Base-by-base conservation (phyloP, 2,329 filamentous ascomycete genomes). In the Neophaeococcomyces mojaviensis region DNA sequence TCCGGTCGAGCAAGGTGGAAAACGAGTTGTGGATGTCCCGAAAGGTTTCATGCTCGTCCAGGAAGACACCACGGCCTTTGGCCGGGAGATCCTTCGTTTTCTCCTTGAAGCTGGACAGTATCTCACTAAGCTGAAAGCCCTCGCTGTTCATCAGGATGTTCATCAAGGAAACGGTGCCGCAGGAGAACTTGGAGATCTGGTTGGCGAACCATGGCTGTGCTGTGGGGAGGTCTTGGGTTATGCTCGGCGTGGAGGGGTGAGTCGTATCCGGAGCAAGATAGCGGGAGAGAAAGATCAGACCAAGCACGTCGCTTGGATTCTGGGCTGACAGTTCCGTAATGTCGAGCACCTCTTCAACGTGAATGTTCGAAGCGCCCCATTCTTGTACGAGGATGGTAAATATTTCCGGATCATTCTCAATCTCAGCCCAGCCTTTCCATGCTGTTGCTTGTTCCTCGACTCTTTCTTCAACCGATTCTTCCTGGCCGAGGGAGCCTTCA, bases 141-240 rank as follows among this genome's bases (percentile, higher is more conserved):
- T 78, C 69, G 19, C 81, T 74, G 60, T 97, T 97, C 78, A 95
- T 94, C 59, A 95, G 70, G 49, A 96, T 94, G 58, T 97, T 97
- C 56, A 96, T 76, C 54, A 97, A 72, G 3, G 92, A 88, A 37
- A 96, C 79, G n/a, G 87, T 92, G 16, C 88, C 92, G 65, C 92
- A 98, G 20, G 88, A 84, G 64, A 94, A 94, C 46, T 78, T 75
- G 0, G 81, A 83, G 1, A 86, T 88, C 68, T 94, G 90, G 59
- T 96, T 96, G 22, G 89, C 88, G 63, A 96, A 97, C 90, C 92
- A 98, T 15, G 97, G 71, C 24, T 79, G 69, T 2, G 78, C 68
- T 0, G 18, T 6, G 30, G 32, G 9, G 81, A 81, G 51, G 77
- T 82, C 50, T 62, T 72, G 36, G 68, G 20, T 28, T 9, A 22